Evolutionary conservation across 2,329 filamentous ascomycete species (phyloP).

Genomic region (Fusarium globosum): DNA sequence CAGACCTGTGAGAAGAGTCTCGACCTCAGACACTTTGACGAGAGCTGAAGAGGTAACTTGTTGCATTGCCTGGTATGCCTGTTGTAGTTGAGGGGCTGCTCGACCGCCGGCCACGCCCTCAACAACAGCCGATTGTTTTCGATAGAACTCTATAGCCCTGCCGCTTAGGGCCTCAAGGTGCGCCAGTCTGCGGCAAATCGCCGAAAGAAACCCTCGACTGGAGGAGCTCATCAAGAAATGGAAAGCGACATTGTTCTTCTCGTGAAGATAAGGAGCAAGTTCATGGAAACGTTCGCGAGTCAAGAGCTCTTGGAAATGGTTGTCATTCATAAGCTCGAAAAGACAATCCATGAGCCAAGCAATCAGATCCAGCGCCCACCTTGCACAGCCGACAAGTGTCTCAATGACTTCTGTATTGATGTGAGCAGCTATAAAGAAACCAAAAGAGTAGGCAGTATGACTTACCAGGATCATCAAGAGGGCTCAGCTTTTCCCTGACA

Average conservation of each 20-base stretch:
- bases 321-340: constrained; percentile 65
- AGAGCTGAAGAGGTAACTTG: constrained; percentile 61
- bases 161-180: constrained; percentile 64
- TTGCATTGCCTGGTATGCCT: constrained; percentile 66
- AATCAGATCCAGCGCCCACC: constrained; percentile 81
- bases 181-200: constrained; percentile 72
- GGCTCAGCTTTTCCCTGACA: constrained; percentile 66
- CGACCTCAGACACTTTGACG: constrained; percentile 70
- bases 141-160: constrained; percentile 63
- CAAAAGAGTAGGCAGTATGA: neutral
- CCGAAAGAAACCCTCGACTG: constrained; percentile 77
- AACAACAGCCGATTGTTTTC: constrained; percentile 55
- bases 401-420: constrained; percentile 71
- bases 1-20: constrained; percentile 66
- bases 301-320: constrained; percentile 63
- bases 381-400: constrained; percentile 77
- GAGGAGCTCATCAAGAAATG: constrained; percentile 78
- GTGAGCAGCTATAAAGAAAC: constrained; percentile 7
- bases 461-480: constrained; percentile 69
- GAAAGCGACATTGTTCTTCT: constrained; percentile 67
- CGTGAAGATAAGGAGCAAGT: constrained; percentile 63
- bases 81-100: constrained; percentile 63
- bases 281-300: constrained; percentile 59
- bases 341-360: constrained; percentile 71
- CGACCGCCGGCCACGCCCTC: constrained; percentile 53